Base-by-base conservation (phyloP, 257 asterid species). In the Thymus quinquecostatus region DNA sequence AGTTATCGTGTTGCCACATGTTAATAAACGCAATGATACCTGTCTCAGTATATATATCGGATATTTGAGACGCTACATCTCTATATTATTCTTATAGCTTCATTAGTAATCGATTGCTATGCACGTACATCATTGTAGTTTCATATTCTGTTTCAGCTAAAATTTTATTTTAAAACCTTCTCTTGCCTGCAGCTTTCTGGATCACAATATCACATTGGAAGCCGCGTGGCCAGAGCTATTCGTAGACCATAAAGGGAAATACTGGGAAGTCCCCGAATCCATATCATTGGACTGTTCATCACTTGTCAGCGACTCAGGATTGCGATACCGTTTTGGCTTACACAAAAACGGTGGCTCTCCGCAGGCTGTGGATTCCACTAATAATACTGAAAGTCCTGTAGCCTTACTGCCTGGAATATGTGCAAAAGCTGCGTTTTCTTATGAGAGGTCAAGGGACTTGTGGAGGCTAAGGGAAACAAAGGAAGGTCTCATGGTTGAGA, bases 241-340 rank as follows among this genome's bases (percentile, higher is more conserved):
- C 81, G 74, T 88, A 81, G 97, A 88, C 83, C 79, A 55, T 54
- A 89, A 83, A 78, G 97, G 95, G 60, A 89, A 81, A 71, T 94
- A 89, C 81, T 94, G 99, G 97, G 92, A 94, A 67, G 96, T 94
- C 69, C 97, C 99, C 21, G 96, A 88, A 80, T 89, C 97, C 34
- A 53, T 91, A 67, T 94, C 97, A 13, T 71, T 94, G 74, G 96
- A 91, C 76, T 91, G 93, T 78, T 79, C 80, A 43, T 94, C 99
- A 27, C 92, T 88, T 63, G 80, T 89, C 77, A 82, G 91, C 4
- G 97, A 89, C 7, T 77, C 94, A 69, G 99, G 99, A 67, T 62
- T 89, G 49, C 80, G 92, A 14, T 94, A 94, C 77, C 96, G 96
- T 63, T 82, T 89, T 75, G 96, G 99, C 68, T 10, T 94, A 65